These are phyloP conservation scores for Diplodia mutila DNA, from an alignment of 2,329 filamentous ascomycete species.

Conservation along the genomic window DNA sequence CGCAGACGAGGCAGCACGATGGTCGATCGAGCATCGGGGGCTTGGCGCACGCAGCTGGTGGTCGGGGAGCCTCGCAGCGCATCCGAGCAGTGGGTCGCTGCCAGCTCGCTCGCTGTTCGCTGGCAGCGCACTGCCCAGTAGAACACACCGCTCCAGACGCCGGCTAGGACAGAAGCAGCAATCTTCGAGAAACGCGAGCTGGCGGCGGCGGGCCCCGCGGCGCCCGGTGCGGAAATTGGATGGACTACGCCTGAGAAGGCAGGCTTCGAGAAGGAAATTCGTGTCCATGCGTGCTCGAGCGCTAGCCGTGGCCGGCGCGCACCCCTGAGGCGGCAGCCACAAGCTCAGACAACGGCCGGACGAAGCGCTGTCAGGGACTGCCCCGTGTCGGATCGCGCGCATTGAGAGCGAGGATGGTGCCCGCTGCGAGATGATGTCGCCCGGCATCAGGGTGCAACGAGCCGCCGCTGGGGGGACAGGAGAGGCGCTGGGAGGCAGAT, in stretches of 20 bases:
- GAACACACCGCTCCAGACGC: conserved; percentile 11
- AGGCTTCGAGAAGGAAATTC: conserved; percentile 40
- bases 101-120: not conserved
- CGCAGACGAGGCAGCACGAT: not conserved
- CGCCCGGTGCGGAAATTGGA: conserved; percentile 39
- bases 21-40: conserved; percentile 2
- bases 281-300: conserved; percentile 29
- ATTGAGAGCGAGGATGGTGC: conserved; percentile 16
- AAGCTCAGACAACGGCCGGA: conserved; percentile 30
- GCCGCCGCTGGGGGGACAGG: conserved; percentile 4
- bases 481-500: conserved; percentile 15
- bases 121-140: conserved; percentile 15
- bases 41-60: conserved; percentile 13
- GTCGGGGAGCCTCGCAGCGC: conserved; percentile 14
- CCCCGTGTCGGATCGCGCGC: conserved; percentile 19
- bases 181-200: conserved; percentile 43
- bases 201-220: conserved; percentile 35
- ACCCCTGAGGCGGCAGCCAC: conserved; percentile 33
- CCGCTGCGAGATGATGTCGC: conserved; percentile 22
- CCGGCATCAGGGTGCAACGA: conserved; percentile 17
- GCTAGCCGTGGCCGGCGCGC: conserved; percentile 37
- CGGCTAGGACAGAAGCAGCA: conserved; percentile 36
- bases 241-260: conserved; percentile 32
- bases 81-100: conserved; percentile 20
- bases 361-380: conserved; percentile 24